Conservation (phyloP, 2,329 filamentous ascomycete species). For the Phyllosticta paracitricarpa region DNA sequence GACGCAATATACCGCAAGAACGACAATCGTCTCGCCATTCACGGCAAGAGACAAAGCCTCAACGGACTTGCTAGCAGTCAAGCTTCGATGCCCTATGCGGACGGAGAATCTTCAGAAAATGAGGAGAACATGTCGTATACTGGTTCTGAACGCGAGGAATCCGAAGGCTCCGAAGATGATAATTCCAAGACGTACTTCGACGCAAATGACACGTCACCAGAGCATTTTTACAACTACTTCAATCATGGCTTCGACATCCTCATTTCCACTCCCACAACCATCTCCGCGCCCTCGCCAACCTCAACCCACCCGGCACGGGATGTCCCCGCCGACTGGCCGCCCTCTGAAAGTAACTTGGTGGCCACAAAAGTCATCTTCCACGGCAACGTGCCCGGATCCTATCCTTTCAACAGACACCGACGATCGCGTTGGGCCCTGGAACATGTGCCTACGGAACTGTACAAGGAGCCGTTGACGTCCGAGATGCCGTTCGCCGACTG, state of each 20-base stretch:
- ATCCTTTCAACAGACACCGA: constrained; percentile 90
- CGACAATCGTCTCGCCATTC: constrained; percentile 80
- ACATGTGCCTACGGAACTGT: constrained; percentile 28
- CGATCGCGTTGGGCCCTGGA: constrained; percentile 77
- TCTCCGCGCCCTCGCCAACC: constrained; percentile 47
- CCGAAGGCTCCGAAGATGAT: constrained; percentile 22
- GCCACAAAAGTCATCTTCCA: constrained; percentile 90
- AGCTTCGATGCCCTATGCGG: constrained; percentile 1
- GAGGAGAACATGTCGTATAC: constrained; percentile 12
- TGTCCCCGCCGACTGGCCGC: background rate
- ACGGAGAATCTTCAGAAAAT: constrained; percentile 24
- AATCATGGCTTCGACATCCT: constrained; percentile 89
- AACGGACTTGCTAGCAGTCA: constrained; percentile 3
- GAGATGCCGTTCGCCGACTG: constrained; percentile 71
- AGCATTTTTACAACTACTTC: constrained; percentile 93
- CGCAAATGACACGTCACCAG: constrained; percentile 45
- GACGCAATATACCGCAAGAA: constrained; percentile 91
- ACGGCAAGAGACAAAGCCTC: constrained; percentile 39
- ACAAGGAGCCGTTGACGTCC: constrained; percentile 49
- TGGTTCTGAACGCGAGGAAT: constrained; percentile 50
- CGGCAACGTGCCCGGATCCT: constrained; percentile 89
- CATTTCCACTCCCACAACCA: constrained; percentile 61
- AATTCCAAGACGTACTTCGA: background rate
- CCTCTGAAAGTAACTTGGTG: constrained; percentile 54
- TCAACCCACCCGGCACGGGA: constrained; percentile 38